Evolutionary conservation across 164 flowering plant species (phyloP).

Genomic region (Piper betle): DNA sequence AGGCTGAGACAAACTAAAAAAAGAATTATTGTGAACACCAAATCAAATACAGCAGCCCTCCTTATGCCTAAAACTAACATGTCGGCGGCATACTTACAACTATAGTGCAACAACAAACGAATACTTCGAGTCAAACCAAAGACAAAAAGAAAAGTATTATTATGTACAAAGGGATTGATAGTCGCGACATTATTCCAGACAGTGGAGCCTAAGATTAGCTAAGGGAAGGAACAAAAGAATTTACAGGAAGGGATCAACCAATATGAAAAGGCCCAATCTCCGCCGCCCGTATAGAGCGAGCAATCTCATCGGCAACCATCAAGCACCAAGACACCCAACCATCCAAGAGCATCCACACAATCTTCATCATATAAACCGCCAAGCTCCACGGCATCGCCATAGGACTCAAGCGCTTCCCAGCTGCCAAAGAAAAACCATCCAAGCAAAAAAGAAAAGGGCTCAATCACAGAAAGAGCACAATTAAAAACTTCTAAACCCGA

Average conservation of each 20-base stretch:
- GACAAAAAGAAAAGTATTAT: too few species aligned
- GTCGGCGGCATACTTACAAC: too few species aligned
- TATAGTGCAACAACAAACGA: too few species aligned
- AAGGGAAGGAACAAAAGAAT: slow-evolving; percentile 8
- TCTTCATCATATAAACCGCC: slow-evolving; percentile 42
- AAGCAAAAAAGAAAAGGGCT: slow-evolving; percentile 7
- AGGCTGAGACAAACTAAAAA: too few species aligned
- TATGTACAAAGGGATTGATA: too few species aligned
- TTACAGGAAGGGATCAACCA: slow-evolving; percentile 26
- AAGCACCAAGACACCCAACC: slow-evolving; percentile 73
- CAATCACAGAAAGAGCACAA: neutral
- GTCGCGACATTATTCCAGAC: slow-evolving; percentile 4
- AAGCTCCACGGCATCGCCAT: slow-evolving; percentile 64
- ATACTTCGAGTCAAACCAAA: too few species aligned
- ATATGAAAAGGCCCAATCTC: slow-evolving; percentile 72
- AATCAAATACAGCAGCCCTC: too few species aligned
- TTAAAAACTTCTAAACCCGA: slow-evolving; percentile 29
- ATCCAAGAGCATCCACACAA: slow-evolving; percentile 53
- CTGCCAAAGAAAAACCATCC: slow-evolving; percentile 46
- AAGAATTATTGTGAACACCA: too few species aligned
- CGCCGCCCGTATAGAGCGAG: slow-evolving; percentile 50
- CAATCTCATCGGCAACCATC: slow-evolving; percentile 65
- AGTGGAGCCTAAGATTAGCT: slow-evolving; percentile 9
- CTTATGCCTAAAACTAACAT: too few species aligned
- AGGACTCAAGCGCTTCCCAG: slow-evolving; percentile 26